These are phyloP conservation scores for Fusarium sp. DNA, from an alignment of 2,329 filamentous ascomycete species.

Conservation along the genomic window DNA sequence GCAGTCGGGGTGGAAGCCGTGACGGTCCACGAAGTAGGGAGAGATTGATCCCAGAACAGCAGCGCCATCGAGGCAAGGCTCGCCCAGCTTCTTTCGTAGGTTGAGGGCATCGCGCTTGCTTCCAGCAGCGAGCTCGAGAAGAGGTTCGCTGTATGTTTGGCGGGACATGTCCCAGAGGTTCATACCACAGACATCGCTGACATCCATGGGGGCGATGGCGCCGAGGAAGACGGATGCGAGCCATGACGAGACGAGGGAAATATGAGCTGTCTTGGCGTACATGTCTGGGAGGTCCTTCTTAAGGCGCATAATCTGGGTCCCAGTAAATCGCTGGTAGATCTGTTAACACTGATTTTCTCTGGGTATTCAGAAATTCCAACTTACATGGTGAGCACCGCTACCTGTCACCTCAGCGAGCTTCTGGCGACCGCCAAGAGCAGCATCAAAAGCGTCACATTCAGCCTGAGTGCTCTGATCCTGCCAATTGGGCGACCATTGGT, in stretches of 20 bases:
- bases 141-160: conserved; percentile 77
- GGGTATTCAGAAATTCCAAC: conserved; percentile 46
- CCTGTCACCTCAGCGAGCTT: conserved; percentile 84
- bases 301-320: conserved; percentile 94
- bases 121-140: conserved; percentile 81
- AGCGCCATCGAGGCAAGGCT: conserved; percentile 83
- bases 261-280: conserved; percentile 83
- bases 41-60: conserved; percentile 80
- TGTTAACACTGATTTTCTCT: conserved; percentile 23
- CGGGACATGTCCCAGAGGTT: conserved; percentile 92
- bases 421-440: conserved; percentile 72
- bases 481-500: conserved; percentile 95
- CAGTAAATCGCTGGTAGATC: conserved; percentile 82
- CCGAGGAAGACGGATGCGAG: conserved; percentile 91
- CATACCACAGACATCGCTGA: conserved; percentile 95
- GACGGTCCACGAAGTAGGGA: conserved; percentile 81
- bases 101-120: conserved; percentile 68
- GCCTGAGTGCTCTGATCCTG: conserved; percentile 95
- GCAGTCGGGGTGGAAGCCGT: conserved; percentile 81
- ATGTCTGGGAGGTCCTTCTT: conserved; percentile 82
- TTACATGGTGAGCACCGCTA: conserved; percentile 92
- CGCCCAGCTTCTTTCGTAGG: conserved; percentile 82
- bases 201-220: conserved; percentile 87
- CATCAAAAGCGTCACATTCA: conserved; percentile 91
- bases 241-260: conserved; percentile 96